Conservation (phyloP, 257 asterid genomes). For the Solanum acaule region DNA sequence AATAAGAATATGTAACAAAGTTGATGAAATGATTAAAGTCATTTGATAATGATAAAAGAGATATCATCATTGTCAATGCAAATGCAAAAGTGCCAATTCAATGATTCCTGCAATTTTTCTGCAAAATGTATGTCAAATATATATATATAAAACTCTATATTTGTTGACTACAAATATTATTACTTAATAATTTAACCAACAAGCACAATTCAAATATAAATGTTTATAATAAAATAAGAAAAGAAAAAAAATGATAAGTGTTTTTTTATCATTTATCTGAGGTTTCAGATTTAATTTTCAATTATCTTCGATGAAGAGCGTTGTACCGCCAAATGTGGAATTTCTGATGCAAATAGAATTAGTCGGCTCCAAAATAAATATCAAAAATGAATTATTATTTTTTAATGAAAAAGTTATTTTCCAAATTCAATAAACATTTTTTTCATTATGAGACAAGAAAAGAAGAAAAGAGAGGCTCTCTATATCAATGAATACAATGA, state of each 20-base stretch:
- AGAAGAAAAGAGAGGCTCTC: conserved; percentile 3
- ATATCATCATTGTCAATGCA: conserved; percentile 17
- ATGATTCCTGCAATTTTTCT: conserved; percentile 27
- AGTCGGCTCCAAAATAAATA: not conserved
- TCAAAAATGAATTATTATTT: no score
- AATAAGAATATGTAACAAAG: not conserved
- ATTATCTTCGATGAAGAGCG: not conserved
- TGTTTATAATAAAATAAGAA: not conserved
- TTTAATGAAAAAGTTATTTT: not conserved
- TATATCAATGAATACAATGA: not conserved
- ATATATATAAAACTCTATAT: not conserved
- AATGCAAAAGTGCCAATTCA: conserved; percentile 8
- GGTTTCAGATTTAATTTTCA: not conserved
- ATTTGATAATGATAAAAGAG: conserved; percentile 22
- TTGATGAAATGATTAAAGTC: conserved; percentile 36
- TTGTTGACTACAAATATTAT: not conserved
- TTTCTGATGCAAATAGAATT: not conserved
- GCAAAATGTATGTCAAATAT: conserved; percentile 17
- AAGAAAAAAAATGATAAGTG: not conserved
- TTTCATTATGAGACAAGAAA: conserved; percentile 3
- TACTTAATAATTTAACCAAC: not conserved
- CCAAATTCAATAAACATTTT: not conserved
- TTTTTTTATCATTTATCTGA: not conserved
- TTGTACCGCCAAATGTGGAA: not conserved
- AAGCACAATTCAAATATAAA: not conserved